phyloP scores from a whole-genome alignment of 352 stramenopile genomes.

The Phytophthora constricta region DNA sequence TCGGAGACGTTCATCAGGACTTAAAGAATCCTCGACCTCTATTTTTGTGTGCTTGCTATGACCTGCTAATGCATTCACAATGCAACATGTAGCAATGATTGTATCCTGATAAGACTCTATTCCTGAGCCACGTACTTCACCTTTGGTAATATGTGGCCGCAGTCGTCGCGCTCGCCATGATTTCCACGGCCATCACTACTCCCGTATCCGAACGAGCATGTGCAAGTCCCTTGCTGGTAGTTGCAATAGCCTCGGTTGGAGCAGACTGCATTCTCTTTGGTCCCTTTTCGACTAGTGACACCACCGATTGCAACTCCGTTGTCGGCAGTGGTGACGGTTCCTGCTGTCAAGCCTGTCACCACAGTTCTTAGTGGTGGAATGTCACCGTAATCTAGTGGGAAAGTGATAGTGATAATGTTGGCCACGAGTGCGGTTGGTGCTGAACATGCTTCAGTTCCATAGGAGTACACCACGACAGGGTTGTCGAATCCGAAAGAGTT shows the following conservation, averaged over 20 bases:
- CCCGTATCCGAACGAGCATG: conserved; percentile 55
- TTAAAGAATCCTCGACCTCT: conserved; percentile 3
- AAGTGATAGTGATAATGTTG: conserved; percentile 69
- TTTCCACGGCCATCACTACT: conserved; percentile 72
- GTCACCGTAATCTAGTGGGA: conserved; percentile 55
- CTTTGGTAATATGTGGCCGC: conserved; percentile 47
- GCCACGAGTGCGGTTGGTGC: conserved; percentile 20
- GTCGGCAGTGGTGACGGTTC: conserved; percentile 44
- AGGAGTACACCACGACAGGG: conserved; percentile 51
- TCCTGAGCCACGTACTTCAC: conserved; percentile 19
- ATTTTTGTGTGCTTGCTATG: conserved; percentile 16
- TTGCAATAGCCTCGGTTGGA: conserved; percentile 91
- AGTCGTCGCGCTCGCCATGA: conserved; percentile 65
- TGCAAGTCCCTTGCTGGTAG: conserved; percentile 51
- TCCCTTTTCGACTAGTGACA: conserved; percentile 67
- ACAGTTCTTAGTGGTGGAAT: conserved; percentile 54
- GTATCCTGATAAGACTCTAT: too few species aligned
- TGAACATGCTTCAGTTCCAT: conserved; percentile 46
- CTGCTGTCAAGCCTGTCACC: conserved; percentile 32
- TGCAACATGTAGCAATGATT: too few species aligned
- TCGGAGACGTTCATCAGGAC: background rate
- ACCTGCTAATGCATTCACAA: too few species aligned
- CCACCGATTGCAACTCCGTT: conserved; percentile 46
- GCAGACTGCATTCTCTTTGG: conserved; percentile 90
- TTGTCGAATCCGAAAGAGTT: conserved; percentile 57